Evolutionary conservation across 2,329 filamentous ascomycete species (phyloP).

Genomic region (Parastagonospora nodorum): DNA sequence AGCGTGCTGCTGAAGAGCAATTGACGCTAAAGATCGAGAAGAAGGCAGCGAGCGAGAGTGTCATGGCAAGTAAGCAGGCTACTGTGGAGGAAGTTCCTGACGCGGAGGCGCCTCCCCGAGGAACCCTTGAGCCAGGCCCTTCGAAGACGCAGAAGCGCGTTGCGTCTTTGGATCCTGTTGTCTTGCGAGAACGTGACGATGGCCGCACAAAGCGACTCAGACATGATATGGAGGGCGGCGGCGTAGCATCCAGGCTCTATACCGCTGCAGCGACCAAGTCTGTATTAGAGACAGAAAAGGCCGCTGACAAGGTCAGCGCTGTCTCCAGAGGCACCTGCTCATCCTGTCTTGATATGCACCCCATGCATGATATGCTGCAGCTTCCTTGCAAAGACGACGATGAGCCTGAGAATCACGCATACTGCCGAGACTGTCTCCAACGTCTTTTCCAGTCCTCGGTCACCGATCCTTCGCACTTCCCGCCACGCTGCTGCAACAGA

Average conservation of each 20-base stretch:
- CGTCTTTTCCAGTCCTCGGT: slow-evolving; percentile 20
- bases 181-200: slow-evolving; percentile 1
- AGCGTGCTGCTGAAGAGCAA: not conserved
- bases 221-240: too few species aligned
- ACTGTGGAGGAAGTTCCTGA: not conserved
- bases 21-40: not conserved
- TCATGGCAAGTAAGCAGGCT: not conserved
- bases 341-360: slow-evolving; percentile 11
- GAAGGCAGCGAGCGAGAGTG: not conserved
- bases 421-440: slow-evolving; percentile 23
- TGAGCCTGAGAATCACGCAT: slow-evolving; percentile 13
- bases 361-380: slow-evolving; percentile 6
- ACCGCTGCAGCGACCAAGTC: too few species aligned
- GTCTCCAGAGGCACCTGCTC: not conserved
- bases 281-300: not conserved
- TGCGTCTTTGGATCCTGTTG: not conserved
- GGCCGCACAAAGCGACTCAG: slow-evolving; percentile 2
- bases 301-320: not conserved
- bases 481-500: slow-evolving; percentile 24
- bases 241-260: too few species aligned
- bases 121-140: not conserved
- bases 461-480: slow-evolving; percentile 20
- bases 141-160: slow-evolving; percentile 6
- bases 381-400: slow-evolving; percentile 9
- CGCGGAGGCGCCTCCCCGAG: not conserved